These are phyloP conservation scores for Sherardia arvensis DNA, from an alignment of 257 asterid genomes.

Conservation along the genomic window DNA sequence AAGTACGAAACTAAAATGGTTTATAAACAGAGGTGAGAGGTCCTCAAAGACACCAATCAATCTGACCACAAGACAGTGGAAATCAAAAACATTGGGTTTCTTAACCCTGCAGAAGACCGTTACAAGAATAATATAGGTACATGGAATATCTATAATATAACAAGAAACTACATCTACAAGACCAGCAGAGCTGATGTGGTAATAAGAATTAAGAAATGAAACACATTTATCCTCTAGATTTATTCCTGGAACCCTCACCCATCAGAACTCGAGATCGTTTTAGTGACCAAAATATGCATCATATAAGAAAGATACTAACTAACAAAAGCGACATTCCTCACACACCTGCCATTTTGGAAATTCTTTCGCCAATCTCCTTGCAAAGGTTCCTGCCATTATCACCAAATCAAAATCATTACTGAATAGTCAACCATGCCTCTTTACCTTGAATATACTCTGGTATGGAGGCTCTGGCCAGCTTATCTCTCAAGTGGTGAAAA, in stretches of 20 bases:
- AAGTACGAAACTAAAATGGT: not conserved
- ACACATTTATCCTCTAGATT: not conserved
- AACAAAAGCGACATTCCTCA: conserved; percentile 1
- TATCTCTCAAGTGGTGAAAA: not conserved
- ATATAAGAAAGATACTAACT: not conserved
- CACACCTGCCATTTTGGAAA: conserved; percentile 95
- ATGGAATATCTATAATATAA: too few relatives aligned
- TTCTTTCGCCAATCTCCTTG: conserved; percentile 83
- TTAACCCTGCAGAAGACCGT: not conserved
- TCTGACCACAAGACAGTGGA: not conserved
- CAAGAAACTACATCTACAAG: not conserved
- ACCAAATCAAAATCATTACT: not conserved
- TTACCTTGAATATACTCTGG: not conserved
- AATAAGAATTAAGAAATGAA: not conserved
- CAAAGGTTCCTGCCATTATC: conserved; percentile 69
- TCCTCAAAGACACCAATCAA: not conserved
- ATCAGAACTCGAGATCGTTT: not conserved
- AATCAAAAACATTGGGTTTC: not conserved
- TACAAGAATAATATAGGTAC: not conserved
- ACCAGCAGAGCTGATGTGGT: not conserved
- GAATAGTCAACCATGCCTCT: not conserved
- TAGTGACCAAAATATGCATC: too few relatives aligned
- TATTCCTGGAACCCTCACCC: not conserved
- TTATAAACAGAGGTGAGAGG: not conserved
- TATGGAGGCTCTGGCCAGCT: not conserved